phyloP scores from a whole-genome alignment of 345 rosid species.

The Kandelia obovata region DNA sequence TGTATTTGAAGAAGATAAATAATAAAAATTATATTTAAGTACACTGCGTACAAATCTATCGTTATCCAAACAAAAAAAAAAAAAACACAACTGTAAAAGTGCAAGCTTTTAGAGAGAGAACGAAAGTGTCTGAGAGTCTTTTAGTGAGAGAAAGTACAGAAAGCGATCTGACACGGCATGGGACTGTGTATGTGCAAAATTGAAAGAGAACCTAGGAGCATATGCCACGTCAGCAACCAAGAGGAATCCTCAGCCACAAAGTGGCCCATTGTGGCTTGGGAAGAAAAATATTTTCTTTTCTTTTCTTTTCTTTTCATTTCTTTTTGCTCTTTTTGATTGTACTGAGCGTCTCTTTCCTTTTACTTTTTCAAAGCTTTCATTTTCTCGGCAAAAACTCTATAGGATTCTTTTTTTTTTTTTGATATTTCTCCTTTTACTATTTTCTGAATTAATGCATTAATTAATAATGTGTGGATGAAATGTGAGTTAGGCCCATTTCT shows the following conservation, averaged over 20 bases:
- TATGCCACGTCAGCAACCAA: conserved; percentile 51
- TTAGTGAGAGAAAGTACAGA: neutral
- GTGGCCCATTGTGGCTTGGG: conserved; percentile 57
- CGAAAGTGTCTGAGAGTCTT: neutral
- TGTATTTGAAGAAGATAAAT: neutral
- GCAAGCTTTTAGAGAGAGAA: neutral
- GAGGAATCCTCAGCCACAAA: conserved; percentile 69
- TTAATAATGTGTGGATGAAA: conserved; percentile 23
- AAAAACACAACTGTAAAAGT: neutral
- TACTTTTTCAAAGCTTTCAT: conserved; percentile 6
- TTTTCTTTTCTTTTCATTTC: conserved; percentile 4
- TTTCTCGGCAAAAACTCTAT: neutral
- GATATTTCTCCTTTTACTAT: neutral
- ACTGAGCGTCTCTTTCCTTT: neutral
- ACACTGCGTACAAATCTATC: neutral
- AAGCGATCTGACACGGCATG: conserved; percentile 14
- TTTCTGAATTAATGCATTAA: neutral
- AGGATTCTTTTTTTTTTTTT: neutral
- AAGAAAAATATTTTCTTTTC: conserved; percentile 15
- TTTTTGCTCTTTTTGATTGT: conserved; percentile 18
- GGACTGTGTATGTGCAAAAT: neutral
- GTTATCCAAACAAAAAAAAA: too few species aligned
- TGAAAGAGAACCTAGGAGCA: too few species aligned
- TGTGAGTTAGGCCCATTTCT: conserved; percentile 19
- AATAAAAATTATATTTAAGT: neutral